Conservation (phyloP, 1,139 yeast species). For the Candida neerlandica region DNA sequence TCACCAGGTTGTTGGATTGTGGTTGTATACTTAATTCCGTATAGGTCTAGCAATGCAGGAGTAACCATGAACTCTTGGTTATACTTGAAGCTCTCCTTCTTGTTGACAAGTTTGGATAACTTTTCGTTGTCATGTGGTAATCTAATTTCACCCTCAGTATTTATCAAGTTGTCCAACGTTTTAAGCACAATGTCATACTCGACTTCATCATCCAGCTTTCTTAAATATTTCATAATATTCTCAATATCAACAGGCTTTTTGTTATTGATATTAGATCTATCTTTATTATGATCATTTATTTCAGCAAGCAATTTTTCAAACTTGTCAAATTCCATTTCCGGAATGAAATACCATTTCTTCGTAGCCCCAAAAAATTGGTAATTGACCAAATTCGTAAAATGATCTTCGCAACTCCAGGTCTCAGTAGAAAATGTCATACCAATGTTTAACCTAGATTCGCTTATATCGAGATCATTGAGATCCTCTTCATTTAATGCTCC, state of each 20-base stretch:
- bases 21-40: slow-evolving; percentile 50
- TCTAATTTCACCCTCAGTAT: slow-evolving; percentile 28
- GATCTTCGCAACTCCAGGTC: slow-evolving; percentile 80
- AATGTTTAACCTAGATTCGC: slow-evolving; percentile 33
- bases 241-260: slow-evolving; percentile 18
- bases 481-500: slow-evolving; percentile 39
- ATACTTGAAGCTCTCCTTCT: slow-evolving; percentile 13
- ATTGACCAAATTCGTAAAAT: slow-evolving; percentile 65
- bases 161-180: slow-evolving; percentile 35
- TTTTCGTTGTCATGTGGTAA: slow-evolving; percentile 24
- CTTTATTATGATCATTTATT: slow-evolving; percentile 16
- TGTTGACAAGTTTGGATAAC: slow-evolving; percentile 28
- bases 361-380: slow-evolving; percentile 72
- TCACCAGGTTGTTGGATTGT: slow-evolving; percentile 64
- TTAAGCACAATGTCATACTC: slow-evolving; percentile 30
- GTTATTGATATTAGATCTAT: slow-evolving; percentile 27
- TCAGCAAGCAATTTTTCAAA: slow-evolving; percentile 53
- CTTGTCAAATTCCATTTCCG: slow-evolving; percentile 64
- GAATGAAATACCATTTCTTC: slow-evolving; percentile 79
- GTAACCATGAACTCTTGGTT: slow-evolving; percentile 50
- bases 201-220: slow-evolving; percentile 18
- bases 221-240: slow-evolving; percentile 20
- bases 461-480: slow-evolving; percentile 43
- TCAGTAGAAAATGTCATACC: slow-evolving; percentile 73
- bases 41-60: slow-evolving; percentile 47